These are phyloP conservation scores for Solanum chmielewskii DNA, from an alignment of 257 asterid genomes.

Conservation along the genomic window DNA sequence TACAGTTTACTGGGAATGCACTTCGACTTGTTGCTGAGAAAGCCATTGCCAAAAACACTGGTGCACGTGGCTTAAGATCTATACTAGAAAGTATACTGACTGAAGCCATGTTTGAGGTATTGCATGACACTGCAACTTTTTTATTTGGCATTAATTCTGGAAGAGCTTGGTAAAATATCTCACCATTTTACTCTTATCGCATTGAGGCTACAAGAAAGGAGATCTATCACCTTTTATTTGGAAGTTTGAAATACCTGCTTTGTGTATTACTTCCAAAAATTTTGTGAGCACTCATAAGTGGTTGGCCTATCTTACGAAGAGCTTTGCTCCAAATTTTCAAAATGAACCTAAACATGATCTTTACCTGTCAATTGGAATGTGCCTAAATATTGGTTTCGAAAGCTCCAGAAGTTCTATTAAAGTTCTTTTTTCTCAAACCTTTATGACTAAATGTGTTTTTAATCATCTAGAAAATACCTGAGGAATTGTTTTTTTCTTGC, in stretches of 20 bases:
- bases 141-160: background rate
- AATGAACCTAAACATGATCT: background rate
- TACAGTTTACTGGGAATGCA: slow-evolving; percentile 57
- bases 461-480: background rate
- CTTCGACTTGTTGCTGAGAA: slow-evolving; percentile 64
- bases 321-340: background rate
- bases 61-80: slow-evolving; percentile 95
- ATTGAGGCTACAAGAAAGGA: background rate
- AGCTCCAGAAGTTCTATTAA: background rate
- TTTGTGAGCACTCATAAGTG: background rate
- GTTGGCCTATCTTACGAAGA: background rate
- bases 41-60: slow-evolving; percentile 70
- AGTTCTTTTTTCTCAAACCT: background rate
- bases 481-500: background rate
- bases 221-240: background rate
- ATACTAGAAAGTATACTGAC: slow-evolving; percentile 73
- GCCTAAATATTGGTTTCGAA: background rate
- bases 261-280: background rate
- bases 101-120: slow-evolving; percentile 93
- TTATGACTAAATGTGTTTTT: background rate
- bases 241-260: background rate
- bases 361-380: background rate
- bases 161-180: background rate
- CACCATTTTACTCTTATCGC: background rate
- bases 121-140: background rate